Evolutionary conservation across 352 stramenopile genomes (phyloP).

Genomic region (Phytophthora pluvialis): DNA sequence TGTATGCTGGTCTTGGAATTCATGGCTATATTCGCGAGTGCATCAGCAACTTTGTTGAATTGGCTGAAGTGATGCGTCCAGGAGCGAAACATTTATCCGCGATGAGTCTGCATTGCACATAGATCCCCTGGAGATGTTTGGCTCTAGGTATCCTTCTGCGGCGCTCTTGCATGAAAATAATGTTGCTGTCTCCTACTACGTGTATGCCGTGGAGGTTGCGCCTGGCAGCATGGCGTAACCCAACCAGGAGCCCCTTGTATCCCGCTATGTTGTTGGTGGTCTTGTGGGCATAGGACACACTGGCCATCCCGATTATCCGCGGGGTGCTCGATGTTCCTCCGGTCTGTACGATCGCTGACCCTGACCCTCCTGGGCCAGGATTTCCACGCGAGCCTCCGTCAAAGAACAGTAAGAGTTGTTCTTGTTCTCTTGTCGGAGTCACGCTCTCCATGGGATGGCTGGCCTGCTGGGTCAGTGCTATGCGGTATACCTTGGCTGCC

Average conservation of each 20-base stretch:
- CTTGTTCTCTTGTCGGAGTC: no score
- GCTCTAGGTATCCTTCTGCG: neutral
- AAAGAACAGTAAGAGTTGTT: no score
- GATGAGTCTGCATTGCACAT: neutral
- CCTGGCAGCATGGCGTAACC: neutral
- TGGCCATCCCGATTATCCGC: neutral
- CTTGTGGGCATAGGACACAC: neutral
- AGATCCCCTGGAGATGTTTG: neutral
- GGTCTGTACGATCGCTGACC: no score
- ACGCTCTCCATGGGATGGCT: no score
- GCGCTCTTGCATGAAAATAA: neutral
- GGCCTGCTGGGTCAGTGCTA: no score
- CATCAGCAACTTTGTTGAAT: no score
- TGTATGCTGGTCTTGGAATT: no score
- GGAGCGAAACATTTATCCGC: neutral
- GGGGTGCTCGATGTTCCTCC: neutral
- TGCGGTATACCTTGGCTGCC: no score
- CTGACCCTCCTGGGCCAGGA: no score
- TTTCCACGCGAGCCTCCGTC: no score
- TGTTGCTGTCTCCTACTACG: neutral
- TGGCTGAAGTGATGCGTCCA: no score
- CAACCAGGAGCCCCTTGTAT: neutral
- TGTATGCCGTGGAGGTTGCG: neutral
- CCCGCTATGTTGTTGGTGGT: neutral
- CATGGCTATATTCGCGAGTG: no score